Evolutionary conservation across 1,139 yeast species (phyloP).

Genomic region (Hansenula sp.): DNA sequence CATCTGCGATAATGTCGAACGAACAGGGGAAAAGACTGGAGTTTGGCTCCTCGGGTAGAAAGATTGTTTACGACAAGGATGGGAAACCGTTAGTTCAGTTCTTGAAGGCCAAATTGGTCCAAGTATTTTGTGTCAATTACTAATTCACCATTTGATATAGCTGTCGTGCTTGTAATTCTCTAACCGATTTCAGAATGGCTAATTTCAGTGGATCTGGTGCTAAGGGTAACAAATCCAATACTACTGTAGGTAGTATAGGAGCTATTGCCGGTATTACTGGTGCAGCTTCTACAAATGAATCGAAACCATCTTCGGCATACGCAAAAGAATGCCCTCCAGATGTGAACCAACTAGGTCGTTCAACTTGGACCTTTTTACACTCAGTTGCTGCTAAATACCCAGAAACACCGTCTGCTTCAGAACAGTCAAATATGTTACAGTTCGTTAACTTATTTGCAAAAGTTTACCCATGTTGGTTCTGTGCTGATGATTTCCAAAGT

Average conservation of each 20-base stretch:
- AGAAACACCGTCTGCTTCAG: constrained; percentile 50
- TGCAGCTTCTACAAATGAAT: constrained; percentile 15
- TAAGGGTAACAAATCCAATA: constrained; percentile 11
- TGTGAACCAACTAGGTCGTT: constrained; percentile 72
- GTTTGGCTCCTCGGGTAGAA: constrained; percentile 59
- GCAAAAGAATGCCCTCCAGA: constrained; percentile 78
- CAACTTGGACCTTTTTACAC: constrained; percentile 93
- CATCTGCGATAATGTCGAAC: neutral
- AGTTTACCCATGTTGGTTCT: constrained; percentile 92
- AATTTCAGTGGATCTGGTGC: constrained; percentile 28
- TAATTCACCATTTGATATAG: constrained; percentile 29
- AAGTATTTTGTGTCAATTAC: neutral
- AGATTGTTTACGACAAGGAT: constrained; percentile 75
- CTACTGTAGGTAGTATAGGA: constrained; percentile 8
- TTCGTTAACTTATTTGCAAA: constrained; percentile 72
- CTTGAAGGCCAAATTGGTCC: neutral
- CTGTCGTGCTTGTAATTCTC: constrained; percentile 80
- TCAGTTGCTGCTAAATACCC: constrained; percentile 92
- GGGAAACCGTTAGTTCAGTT: constrained; percentile 75
- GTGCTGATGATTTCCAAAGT: constrained; percentile 78
- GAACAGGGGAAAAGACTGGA: constrained; percentile 28
- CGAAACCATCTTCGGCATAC: constrained; percentile 18
- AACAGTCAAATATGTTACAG: constrained; percentile 68
- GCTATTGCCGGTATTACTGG: constrained; percentile 16
- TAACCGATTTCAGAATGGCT: constrained; percentile 72